Conservation (phyloP, 1,284 basidiomycete species). For the Coniophora puteana region DNA sequence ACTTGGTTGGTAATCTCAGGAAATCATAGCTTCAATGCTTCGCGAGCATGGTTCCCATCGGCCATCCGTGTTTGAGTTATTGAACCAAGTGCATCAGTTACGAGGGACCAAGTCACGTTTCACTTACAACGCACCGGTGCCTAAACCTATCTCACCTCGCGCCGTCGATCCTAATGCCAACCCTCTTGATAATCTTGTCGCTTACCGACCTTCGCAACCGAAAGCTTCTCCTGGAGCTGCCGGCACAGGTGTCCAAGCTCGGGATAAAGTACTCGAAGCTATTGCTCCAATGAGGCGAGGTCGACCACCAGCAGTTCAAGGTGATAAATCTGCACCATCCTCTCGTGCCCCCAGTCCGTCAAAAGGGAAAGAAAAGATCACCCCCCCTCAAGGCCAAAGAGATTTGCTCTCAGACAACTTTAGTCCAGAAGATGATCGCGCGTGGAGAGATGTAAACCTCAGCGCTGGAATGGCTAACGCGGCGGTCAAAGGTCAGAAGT, state of each 20-base stretch:
- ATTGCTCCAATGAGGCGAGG: conserved; percentile 77
- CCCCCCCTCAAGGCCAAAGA: conserved; percentile 12
- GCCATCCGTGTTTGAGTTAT: conserved; percentile 79
- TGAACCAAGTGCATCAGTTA: conserved; percentile 73
- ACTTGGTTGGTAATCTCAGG: conserved; percentile 8
- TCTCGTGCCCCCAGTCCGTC: conserved; percentile 38
- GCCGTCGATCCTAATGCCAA: conserved; percentile 24
- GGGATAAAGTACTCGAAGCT: conserved; percentile 71
- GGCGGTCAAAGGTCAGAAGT: conserved; percentile 31
- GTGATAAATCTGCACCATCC: conserved; percentile 23
- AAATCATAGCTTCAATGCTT: conserved; percentile 72
- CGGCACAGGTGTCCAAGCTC: conserved; percentile 58
- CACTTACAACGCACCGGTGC: conserved; percentile 55
- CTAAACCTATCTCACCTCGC: conserved; percentile 45
- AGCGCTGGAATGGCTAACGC: conserved; percentile 10
- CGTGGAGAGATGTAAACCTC: conserved; percentile 44
- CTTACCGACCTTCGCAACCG: conserved; percentile 25
- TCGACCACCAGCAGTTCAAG: conserved; percentile 43
- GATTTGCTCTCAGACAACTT: conserved; percentile 41
- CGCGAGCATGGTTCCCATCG: conserved; percentile 82
- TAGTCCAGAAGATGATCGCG: conserved; percentile 44
- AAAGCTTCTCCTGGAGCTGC: conserved; percentile 21
- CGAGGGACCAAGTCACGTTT: conserved; percentile 82
- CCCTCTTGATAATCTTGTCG: conserved; percentile 35
- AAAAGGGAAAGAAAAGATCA: conserved; percentile 19